These are phyloP conservation scores for Tetracladium marchalianum DNA, from an alignment of 495 filamentous ascomycete genomes.

Conservation along the genomic window DNA sequence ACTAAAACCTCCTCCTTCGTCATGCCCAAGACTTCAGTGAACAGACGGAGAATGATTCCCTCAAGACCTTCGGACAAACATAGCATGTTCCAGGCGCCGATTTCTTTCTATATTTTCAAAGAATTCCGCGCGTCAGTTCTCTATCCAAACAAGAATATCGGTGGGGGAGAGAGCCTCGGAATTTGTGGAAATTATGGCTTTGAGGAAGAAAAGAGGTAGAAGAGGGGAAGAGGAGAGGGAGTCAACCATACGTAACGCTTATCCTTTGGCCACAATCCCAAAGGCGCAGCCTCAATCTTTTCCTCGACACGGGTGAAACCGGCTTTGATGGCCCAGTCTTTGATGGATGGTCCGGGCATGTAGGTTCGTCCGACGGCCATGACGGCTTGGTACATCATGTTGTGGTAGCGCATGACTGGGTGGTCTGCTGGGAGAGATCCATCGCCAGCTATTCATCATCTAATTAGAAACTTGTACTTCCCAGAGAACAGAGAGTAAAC, in stretches of 20 bases:
- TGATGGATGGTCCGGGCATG: not conserved
- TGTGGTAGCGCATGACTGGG: not conserved
- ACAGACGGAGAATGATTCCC: not conserved
- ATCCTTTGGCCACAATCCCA: not conserved
- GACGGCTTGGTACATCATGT: not conserved
- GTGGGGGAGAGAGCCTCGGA: too few relatives aligned
- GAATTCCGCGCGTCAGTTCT: too few relatives aligned
- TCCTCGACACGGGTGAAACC: not conserved
- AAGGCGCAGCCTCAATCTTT: not conserved
- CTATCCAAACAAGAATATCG: too few relatives aligned
- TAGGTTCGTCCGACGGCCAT: not conserved
- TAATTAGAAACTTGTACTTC: too few relatives aligned
- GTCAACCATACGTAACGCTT: not conserved
- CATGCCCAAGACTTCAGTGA: not conserved
- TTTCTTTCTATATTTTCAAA: slow-evolving; percentile 3
- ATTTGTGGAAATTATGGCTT: not conserved
- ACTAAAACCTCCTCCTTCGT: not conserved
- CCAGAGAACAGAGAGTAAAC: too few relatives aligned
- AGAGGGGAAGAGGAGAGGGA: not conserved
- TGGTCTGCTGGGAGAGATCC: not conserved
- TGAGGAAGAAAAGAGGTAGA: not conserved
- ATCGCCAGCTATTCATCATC: not conserved
- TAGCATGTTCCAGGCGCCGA: not conserved
- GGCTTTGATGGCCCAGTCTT: not conserved
- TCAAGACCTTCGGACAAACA: not conserved